Percentiles rank a stretch among this genome's conserved stretches.
These are phyloP conservation scores for Penicillium brasilianum DNA, from an alignment of 2,329 filamentous ascomycete species.

Conservation along the genomic window DNA sequence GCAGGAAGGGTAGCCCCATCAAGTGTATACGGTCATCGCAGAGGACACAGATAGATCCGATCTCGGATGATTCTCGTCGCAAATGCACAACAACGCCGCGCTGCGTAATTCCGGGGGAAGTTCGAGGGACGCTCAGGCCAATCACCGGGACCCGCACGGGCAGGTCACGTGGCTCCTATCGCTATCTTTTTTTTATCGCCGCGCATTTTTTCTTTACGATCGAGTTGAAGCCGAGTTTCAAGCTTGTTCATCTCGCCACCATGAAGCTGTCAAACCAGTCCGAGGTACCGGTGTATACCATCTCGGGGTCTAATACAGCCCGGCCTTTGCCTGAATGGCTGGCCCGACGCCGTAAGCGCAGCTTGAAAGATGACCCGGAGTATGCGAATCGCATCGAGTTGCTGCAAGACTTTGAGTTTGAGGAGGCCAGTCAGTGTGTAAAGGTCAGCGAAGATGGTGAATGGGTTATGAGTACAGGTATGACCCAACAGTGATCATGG, in stretches of 20 bases:
- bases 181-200: conserved; percentile 35
- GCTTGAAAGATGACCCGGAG: conserved; percentile 88
- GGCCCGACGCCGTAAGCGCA: conserved; percentile 83
- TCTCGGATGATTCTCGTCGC: conserved; percentile 7
- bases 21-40: conserved; percentile 22
- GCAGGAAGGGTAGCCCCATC: conserved; percentile 29
- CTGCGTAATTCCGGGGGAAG: conserved; percentile 38
- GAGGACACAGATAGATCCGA: conserved; percentile 10
- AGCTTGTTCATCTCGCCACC: conserved; percentile 20
- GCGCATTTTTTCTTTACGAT: conserved; percentile 28
- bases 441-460: conserved; percentile 92
- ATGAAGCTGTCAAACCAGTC: conserved; percentile 68
- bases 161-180: conserved; percentile 43
- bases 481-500: conserved; percentile 27
- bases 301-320: conserved; percentile 86
- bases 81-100: conserved; percentile 17
- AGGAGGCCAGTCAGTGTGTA: conserved; percentile 90
- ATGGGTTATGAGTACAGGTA: conserved; percentile 94
- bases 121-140: conserved; percentile 41
- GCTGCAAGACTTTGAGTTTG: conserved; percentile 96
- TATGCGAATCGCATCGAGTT: conserved; percentile 94
- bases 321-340: conserved; percentile 95
- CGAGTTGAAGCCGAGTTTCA: conserved; percentile 10
- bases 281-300: conserved; percentile 88
- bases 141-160: conserved; percentile 31